Evolutionary conservation across 768 basidiomycete genomes (phyloP).

Genomic region (Mycena polygramma): DNA sequence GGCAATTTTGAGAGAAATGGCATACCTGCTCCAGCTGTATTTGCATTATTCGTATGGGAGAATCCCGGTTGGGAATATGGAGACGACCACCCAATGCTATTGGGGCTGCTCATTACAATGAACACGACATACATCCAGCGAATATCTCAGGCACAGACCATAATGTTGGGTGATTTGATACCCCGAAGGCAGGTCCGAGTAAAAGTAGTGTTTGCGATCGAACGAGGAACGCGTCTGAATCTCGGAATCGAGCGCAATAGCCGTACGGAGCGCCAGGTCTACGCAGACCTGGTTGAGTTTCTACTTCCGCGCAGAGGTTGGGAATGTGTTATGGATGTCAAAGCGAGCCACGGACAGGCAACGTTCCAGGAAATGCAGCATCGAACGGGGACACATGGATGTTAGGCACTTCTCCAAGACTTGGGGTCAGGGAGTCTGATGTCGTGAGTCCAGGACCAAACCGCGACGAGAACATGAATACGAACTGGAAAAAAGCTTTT

Average conservation of each 20-base stretch:
- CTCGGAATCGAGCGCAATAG: conserved; percentile 77
- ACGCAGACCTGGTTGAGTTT: conserved; percentile 78
- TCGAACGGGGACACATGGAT: conserved; percentile 83
- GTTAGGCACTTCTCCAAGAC: conserved; percentile 70
- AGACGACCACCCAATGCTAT: conserved; percentile 79
- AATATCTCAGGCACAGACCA: conserved; percentile 57
- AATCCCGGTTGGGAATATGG: conserved; percentile 52
- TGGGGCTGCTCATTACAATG: conserved; percentile 66
- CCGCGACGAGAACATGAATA: conserved; percentile 4
- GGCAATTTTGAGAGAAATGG: conserved; percentile 16
- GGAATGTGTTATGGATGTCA: neutral
- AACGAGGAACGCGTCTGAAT: conserved; percentile 84
- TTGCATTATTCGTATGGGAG: conserved; percentile 87
- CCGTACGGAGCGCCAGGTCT: conserved; percentile 83
- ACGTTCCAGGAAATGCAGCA: conserved; percentile 92
- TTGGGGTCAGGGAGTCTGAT: conserved; percentile 57
- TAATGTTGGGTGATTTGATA: conserved; percentile 99
- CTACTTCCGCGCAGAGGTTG: conserved; percentile 48
- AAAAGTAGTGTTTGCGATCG: conserved; percentile 99
- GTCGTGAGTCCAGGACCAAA: conserved; percentile 6
- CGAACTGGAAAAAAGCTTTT: conserved; percentile 88
- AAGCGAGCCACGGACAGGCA: conserved; percentile 74
- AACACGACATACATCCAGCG: neutral
- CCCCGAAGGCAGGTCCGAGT: conserved; percentile 92
- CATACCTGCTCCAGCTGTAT: conserved; percentile 95